phyloP scores from a whole-genome alignment of 2,329 filamentous ascomycete genomes.

The Amphichorda felina region DNA sequence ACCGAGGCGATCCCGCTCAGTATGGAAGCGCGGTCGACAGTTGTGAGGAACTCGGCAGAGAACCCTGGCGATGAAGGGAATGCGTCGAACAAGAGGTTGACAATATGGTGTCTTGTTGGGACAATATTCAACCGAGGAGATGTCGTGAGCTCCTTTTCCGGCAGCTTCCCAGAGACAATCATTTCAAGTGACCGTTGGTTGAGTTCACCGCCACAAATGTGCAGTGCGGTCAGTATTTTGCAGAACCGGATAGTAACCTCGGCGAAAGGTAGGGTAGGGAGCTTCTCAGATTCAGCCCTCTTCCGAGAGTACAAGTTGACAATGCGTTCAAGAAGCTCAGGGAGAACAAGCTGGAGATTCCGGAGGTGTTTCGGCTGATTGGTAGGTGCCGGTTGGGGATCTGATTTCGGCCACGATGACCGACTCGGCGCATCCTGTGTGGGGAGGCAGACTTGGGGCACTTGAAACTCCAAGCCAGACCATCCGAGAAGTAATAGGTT shows the following conservation, averaged over 20 bases:
- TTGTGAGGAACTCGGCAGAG: constrained; percentile 59
- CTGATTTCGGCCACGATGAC: constrained; percentile 14
- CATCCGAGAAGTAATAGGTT: constrained; percentile 76
- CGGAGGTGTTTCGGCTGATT: constrained; percentile 40
- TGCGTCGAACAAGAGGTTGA: constrained; percentile 49
- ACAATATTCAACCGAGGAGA: constrained; percentile 42
- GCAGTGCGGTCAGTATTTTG: constrained; percentile 56
- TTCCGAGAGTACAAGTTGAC: constrained; percentile 61
- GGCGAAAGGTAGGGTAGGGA: constrained; percentile 59
- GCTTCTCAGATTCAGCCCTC: constrained; percentile 57
- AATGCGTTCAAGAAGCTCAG: constrained; percentile 66
- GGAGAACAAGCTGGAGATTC: constrained; percentile 46
- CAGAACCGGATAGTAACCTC: constrained; percentile 65
- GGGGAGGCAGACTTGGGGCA: constrained; percentile 46
- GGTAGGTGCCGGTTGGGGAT: constrained; percentile 21
- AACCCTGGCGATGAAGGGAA: constrained; percentile 26
- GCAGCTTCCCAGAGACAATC: constrained; percentile 50
- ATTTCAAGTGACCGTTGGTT: constrained; percentile 48
- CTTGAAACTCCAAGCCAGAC: constrained; percentile 71
- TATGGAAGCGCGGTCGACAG: constrained; percentile 66
- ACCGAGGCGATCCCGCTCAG: constrained; percentile 80
- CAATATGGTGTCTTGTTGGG: constrained; percentile 51
- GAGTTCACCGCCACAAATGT: constrained; percentile 52
- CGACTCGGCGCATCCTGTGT: constrained; percentile 32
- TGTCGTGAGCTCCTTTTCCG: constrained; percentile 35